Base-by-base conservation (phyloP, 768 basidiomycete genomes). In the Exidia glandulosa region DNA sequence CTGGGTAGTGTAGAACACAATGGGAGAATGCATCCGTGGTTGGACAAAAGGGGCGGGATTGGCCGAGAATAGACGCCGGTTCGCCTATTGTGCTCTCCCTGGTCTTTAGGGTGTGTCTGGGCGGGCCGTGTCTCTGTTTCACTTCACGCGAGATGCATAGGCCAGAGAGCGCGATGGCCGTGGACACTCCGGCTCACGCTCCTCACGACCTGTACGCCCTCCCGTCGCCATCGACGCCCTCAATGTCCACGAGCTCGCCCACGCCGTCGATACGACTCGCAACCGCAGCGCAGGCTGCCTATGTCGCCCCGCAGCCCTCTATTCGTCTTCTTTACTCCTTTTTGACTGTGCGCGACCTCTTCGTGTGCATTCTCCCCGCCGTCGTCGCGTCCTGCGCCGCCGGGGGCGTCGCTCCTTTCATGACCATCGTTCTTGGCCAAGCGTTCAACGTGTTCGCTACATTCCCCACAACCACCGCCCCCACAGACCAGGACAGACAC, bases 391-490 rank as follows among this genome's bases (percentile, higher is more conserved):
- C 90, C 23, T 59, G 86, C 48, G 73, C 79, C 56, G 79, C 85
- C 2, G 87, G 88, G 36, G 81, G 83, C 32, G 78, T 90, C 58
- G 87, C 86, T 0, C 90, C 92, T 1, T 88, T 87, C 77, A 93
- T 94, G 90, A 91, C 91, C 6, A 75, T 81, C 32, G 81, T 90
- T 65, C 76, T 93, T 63, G 91, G 92, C 36, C 79, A 83, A 57
- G 83, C 84, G 1, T 92, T 94, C 72, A 77, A 87, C 63, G 76
- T 82, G 0, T 88, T 93, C 63, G 79, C 87, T 4, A 67, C 70
- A 0, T 88, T 82, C 70, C 78, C 83, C 23, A 68, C 76, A 33
- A 60, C 66, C 14, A 57, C 61, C 5, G 31, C 52, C 1, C 60
- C 57, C 2, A 66, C 69, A 0, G 69, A 64, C 14, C 57, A 65